Base-by-base conservation (phyloP, 2,329 filamentous ascomycete species). In the Hymenoscyphus scutula region DNA sequence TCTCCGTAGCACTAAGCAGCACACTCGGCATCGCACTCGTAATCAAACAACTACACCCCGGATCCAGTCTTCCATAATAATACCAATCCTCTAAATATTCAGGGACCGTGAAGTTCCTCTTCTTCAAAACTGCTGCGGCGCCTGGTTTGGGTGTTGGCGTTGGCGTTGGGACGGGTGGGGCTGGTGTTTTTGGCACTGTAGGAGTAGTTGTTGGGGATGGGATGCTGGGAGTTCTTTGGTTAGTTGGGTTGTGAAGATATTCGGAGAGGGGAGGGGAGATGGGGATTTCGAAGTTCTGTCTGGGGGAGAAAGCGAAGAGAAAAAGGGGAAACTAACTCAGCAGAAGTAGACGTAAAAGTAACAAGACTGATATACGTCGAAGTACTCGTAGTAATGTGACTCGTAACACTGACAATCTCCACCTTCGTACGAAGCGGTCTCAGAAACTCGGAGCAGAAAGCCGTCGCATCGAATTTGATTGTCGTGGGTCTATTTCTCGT, bases 1-100 rank as follows among this genome's bases (percentile, higher is more conserved):
- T 65, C 27, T 38, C 34, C 17, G 64, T 65, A 15, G 27, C 56
- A 48, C 56, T 62, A 23, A 58, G 32, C 1, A 56, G 19, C 15
- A 63, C 30, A 7, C 56, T 60, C 5, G 61, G 59, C 19, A 37
- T 38, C 15, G 64, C 64, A 7, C 56, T 60, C 5, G 64, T 65
- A 29, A 65, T 65, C 10, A 65, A 62, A 53, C 64, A 65, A 23
- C 61, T 63, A 25, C 64, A 65, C 7, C 61, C 64, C 1, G 61
- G 61, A 41, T 63, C 58, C 7, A 65, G 13, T 8, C 61, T 29
- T 2, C 64, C 64, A 41, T 65, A 65, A 32, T 32, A 65, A 51
- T 65, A 65, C 64, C 64, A 65, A 4, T 34, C 56, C 23, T 60
- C 59, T 27, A 65, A 41, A 37, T 63, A 65, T 10, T 65, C 56